Percentiles rank a stretch among this genome's conserved stretches.
These are phyloP conservation scores for Triadica sebifera DNA, from an alignment of 345 rosid genomes.

Conservation along the genomic window DNA sequence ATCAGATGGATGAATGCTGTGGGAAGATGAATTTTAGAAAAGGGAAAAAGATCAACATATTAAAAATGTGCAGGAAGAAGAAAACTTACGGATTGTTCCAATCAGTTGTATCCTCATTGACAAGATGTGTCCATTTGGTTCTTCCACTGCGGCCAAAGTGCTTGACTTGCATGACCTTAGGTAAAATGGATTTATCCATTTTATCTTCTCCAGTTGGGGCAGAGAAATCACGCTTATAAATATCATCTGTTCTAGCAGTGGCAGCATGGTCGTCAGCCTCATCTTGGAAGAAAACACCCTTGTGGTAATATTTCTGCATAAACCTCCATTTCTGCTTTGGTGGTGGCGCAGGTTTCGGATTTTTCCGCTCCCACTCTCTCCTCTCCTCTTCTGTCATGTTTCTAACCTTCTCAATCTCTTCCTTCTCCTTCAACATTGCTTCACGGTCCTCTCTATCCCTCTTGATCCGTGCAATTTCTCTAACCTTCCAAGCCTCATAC, in stretches of 20 bases:
- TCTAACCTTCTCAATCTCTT: conserved; percentile 70
- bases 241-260: conserved; percentile 42
- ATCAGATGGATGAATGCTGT: background rate
- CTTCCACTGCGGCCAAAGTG: conserved; percentile 85
- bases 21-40: background rate
- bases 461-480: conserved; percentile 76
- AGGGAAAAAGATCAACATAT: background rate
- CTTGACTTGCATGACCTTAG: conserved; percentile 78
- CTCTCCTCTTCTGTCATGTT: conserved; percentile 84
- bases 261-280: conserved; percentile 51
- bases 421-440: conserved; percentile 69
- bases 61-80: background rate
- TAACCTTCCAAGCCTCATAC: conserved; percentile 76
- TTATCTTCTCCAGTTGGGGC: conserved; percentile 80
- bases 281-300: conserved; percentile 72
- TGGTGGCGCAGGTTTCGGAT: conserved; percentile 52
- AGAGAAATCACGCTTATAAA: conserved; percentile 62
- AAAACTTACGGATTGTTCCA: conserved; percentile 74
- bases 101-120: conserved; percentile 74
- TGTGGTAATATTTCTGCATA: conserved; percentile 78
- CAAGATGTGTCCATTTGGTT: conserved; percentile 89
- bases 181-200: conserved; percentile 67
- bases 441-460: conserved; percentile 64
- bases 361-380: conserved; percentile 82
- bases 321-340: conserved; percentile 70